phyloP scores from a whole-genome alignment of 805 yeast genomes.

The Pichia exigua region DNA sequence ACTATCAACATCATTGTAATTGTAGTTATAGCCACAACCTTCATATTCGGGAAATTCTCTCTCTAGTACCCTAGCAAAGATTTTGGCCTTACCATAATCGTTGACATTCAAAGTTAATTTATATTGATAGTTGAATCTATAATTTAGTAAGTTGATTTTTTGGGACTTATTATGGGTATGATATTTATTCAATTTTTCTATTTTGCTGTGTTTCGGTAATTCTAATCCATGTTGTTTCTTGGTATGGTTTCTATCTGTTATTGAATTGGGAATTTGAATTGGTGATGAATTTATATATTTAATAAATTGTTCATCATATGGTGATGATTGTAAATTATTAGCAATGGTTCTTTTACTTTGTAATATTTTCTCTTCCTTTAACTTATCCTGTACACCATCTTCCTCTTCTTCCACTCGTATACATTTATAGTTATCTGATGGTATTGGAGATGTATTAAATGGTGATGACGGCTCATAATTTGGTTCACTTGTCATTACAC shows the following conservation, averaged over 20 bases:
- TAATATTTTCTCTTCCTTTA: not conserved
- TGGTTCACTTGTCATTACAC: conserved; percentile 3
- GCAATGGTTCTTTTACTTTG: too few species aligned
- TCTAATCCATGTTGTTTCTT: not conserved
- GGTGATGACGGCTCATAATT: conserved; percentile 18
- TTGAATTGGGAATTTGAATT: not conserved
- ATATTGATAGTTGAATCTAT: conserved; percentile 3
- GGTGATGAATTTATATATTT: conserved; percentile 12
- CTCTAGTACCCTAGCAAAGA: conserved; percentile 7
- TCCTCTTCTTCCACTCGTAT: not conserved
- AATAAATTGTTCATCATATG: conserved; percentile 6
- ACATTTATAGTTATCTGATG: not conserved
- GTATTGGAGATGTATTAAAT: conserved; percentile 24
- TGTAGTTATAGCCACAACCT: too few species aligned
- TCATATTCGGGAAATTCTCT: not conserved
- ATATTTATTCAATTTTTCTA: not conserved
- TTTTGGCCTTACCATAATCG: conserved; percentile 6
- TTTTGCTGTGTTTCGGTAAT: not conserved
- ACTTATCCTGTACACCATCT: not conserved
- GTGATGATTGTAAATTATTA: conserved; percentile 1
- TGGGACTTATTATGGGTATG: not conserved
- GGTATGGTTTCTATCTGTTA: not conserved
- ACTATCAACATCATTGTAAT: too few species aligned
- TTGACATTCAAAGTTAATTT: conserved; percentile 2
- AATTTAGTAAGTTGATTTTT: not conserved